Evolutionary conservation across 352 stramenopile species (phyloP).

Genomic region (Phytophthora litchii): DNA sequence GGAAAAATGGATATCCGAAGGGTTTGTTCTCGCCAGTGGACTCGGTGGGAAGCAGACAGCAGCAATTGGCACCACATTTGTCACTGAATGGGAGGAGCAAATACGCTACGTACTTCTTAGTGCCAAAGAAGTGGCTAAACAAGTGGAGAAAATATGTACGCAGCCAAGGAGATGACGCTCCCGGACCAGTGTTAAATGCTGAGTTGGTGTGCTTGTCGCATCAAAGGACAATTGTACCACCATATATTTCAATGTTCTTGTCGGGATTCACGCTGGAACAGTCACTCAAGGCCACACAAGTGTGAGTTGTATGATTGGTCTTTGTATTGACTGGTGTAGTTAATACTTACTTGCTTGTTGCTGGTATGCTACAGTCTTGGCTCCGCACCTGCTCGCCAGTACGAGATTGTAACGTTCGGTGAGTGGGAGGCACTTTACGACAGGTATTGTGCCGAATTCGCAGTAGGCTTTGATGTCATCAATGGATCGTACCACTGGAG

Average conservation of each 20-base stretch:
- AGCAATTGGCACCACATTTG: constrained; percentile 53
- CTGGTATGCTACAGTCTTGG: constrained; percentile 40
- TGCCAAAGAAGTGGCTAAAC: constrained; percentile 86
- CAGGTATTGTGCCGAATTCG: constrained; percentile 80
- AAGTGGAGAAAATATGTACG: constrained; percentile 82
- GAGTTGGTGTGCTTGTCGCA: constrained; percentile 84
- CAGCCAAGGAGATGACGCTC: constrained; percentile 56
- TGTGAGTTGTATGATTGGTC: constrained; percentile 46
- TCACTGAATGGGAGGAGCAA: constrained; percentile 58
- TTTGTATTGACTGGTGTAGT: neutral
- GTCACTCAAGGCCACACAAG: constrained; percentile 75
- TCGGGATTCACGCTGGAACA: constrained; percentile 81
- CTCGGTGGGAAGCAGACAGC: constrained; percentile 19
- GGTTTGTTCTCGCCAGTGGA: constrained; percentile 71
- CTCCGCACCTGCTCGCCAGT: constrained; percentile 63
- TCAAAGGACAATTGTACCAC: constrained; percentile 77
- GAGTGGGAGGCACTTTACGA: constrained; percentile 88
- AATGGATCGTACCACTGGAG: constrained; percentile 86
- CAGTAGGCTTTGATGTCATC: constrained; percentile 81
- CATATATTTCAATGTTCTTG: constrained; percentile 89
- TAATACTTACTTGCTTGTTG: constrained; percentile 3
- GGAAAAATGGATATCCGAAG: constrained; percentile 81
- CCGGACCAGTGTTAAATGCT: constrained; percentile 79
- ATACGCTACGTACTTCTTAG: constrained; percentile 72
- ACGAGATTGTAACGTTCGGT: constrained; percentile 83